Evolutionary conservation across 129 eudicot species (phyloP).

Genomic region (Escallonia rubra): DNA sequence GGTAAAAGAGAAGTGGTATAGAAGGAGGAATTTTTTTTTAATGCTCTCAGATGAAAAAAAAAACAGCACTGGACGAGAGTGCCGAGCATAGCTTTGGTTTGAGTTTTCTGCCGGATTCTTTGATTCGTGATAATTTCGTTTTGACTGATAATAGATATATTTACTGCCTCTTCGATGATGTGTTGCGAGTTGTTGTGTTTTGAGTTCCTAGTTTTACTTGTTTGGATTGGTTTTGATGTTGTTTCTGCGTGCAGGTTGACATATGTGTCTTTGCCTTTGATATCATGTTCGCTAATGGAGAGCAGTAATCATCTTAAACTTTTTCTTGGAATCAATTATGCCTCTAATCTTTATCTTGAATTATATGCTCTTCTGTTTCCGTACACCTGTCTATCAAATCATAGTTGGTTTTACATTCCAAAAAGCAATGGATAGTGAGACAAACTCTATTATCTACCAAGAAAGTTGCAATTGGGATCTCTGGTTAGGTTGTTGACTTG

Average conservation of each 20-base stretch:
- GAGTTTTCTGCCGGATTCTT: background rate
- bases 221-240: constrained; percentile 8
- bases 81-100: too few relatives aligned
- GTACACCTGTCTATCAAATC: background rate
- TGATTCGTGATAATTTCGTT: background rate
- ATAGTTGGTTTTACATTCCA: too few relatives aligned
- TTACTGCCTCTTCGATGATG: too few relatives aligned
- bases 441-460: background rate
- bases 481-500: background rate
- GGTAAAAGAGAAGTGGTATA: too few relatives aligned
- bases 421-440: background rate
- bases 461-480: background rate
- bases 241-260: constrained; percentile 64
- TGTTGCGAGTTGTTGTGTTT: background rate
- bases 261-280: constrained; percentile 80
- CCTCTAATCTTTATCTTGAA: background rate
- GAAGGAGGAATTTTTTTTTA: too few relatives aligned
- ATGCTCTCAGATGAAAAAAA: too few relatives aligned
- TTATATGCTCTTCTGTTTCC: background rate
- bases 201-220: background rate
- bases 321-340: constrained; percentile 5
- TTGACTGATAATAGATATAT: too few relatives aligned
- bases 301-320: constrained; percentile 61
- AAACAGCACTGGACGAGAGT: too few relatives aligned
- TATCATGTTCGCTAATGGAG: constrained; percentile 89